Evolutionary conservation across 305 asterid species (phyloP).

Genomic region (Ajuga reptans): DNA sequence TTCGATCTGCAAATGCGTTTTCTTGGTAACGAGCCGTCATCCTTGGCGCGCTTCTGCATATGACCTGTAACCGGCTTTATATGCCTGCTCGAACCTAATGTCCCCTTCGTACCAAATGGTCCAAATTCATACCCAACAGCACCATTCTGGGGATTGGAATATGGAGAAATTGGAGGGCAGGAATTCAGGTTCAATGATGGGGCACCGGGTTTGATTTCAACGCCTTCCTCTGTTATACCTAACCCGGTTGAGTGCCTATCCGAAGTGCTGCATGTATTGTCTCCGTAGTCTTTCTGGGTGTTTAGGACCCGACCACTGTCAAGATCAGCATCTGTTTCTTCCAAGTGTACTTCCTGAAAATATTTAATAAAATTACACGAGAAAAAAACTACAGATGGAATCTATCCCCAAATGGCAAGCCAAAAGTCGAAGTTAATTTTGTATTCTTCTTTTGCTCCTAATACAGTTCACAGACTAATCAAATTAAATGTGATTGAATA

Average conservation of each 20-base stretch:
- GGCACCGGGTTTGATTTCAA: slow-evolving; percentile 17
- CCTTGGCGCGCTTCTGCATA: slow-evolving; percentile 23
- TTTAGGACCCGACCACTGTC: slow-evolving; percentile 22
- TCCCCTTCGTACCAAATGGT: slow-evolving; percentile 29
- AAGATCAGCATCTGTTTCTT: slow-evolving; percentile 32
- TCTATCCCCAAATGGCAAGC: too few species aligned
- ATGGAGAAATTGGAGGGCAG: slow-evolving; percentile 42
- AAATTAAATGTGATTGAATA: neutral
- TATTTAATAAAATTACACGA: too few species aligned
- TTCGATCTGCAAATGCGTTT: slow-evolving; percentile 41
- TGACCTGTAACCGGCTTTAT: slow-evolving; percentile 6
- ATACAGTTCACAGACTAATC: neutral
- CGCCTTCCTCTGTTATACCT: slow-evolving; percentile 23
- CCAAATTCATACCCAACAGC: slow-evolving; percentile 27
- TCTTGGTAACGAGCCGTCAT: slow-evolving; percentile 26
- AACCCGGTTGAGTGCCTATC: slow-evolving; percentile 20
- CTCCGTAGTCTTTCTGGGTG: slow-evolving; percentile 18
- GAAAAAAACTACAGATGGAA: too few species aligned
- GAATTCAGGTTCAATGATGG: slow-evolving; percentile 45
- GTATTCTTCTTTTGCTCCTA: too few species aligned
- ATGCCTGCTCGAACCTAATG: slow-evolving; percentile 17
- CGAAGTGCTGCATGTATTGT: slow-evolving; percentile 28
- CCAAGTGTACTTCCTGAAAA: slow-evolving; percentile 49
- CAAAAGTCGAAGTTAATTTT: too few species aligned
- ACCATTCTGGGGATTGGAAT: slow-evolving; percentile 22